Percentiles rank a stretch among this genome's conserved stretches.
Evolutionary conservation across 805 yeast species (phyloP).

Genomic region (Komagataella populi): DNA sequence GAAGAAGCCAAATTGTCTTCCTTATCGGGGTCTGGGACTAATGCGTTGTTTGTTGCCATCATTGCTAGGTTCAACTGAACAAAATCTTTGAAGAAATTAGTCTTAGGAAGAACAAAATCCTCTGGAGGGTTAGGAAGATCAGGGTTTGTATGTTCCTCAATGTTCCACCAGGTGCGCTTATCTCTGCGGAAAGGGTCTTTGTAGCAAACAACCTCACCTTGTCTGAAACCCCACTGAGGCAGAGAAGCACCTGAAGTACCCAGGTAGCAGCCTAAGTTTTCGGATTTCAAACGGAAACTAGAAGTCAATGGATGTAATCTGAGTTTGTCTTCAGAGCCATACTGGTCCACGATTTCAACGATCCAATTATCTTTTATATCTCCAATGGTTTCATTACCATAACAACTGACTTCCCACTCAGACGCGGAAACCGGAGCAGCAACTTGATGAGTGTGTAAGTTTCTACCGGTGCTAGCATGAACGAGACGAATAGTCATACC

Average conservation of each 20-base stretch:
- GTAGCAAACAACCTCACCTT: slow-evolving; percentile 79
- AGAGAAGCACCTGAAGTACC: slow-evolving; percentile 57
- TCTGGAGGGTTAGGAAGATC: slow-evolving; percentile 45
- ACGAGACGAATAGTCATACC: slow-evolving; percentile 59
- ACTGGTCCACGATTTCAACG: slow-evolving; percentile 64
- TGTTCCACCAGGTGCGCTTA: slow-evolving; percentile 83
- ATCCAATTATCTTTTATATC: slow-evolving; percentile 87
- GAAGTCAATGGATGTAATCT: slow-evolving; percentile 67
- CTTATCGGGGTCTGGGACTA: slow-evolving; percentile 68
- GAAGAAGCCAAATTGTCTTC: slow-evolving; percentile 56
- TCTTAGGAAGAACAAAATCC: slow-evolving; percentile 56
- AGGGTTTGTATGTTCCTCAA: slow-evolving; percentile 55
- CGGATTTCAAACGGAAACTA: slow-evolving; percentile 53
- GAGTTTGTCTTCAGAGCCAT: slow-evolving; percentile 31
- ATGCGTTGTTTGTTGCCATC: slow-evolving; percentile 80
- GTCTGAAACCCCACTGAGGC: slow-evolving; percentile 80
- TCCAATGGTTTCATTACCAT: slow-evolving; percentile 59
- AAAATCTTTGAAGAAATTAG: slow-evolving; percentile 67
- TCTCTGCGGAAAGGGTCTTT: slow-evolving; percentile 56
- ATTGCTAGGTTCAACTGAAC: slow-evolving; percentile 66
- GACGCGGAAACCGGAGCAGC: slow-evolving; percentile 58
- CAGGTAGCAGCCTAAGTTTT: slow-evolving; percentile 56
- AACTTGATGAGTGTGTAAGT: slow-evolving; percentile 73
- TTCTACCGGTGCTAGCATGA: slow-evolving; percentile 60
- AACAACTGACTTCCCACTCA: slow-evolving; percentile 78